Evolutionary conservation across 768 basidiomycete genomes (phyloP).

Genomic region (Boletus sensibilis): DNA sequence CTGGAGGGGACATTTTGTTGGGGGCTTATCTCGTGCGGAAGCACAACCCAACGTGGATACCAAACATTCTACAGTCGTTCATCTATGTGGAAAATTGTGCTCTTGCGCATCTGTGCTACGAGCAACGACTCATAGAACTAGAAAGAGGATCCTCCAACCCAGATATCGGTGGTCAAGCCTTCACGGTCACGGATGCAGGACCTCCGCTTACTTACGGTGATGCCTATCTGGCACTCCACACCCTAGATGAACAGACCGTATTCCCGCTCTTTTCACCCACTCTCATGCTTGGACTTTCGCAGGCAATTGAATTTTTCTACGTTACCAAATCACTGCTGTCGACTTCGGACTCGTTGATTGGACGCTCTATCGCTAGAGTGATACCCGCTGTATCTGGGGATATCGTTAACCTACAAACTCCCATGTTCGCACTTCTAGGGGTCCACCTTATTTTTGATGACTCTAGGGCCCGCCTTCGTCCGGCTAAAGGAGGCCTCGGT

Average conservation of each 20-base stretch:
- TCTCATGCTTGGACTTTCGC: constrained; percentile 60
- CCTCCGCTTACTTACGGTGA: constrained; percentile 64
- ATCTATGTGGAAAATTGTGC: constrained; percentile 77
- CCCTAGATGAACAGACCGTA: constrained; percentile 54
- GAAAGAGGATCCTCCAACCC: constrained; percentile 43
- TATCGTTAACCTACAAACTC: constrained; percentile 55
- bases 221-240: constrained; percentile 51
- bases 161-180: constrained; percentile 74
- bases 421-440: constrained; percentile 51
- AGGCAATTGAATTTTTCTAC: constrained; percentile 57
- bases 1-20: constrained; percentile 69
- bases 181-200: constrained; percentile 64
- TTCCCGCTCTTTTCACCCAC: constrained; percentile 62
- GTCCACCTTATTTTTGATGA: constrained; percentile 65
- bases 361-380: constrained; percentile 35
- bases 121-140: constrained; percentile 63
- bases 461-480: constrained; percentile 56
- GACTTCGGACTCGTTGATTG: constrained; percentile 26
- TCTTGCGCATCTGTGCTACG: constrained; percentile 69
- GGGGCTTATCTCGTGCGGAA: constrained; percentile 61
- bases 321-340: constrained; percentile 44
- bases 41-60: constrained; percentile 63
- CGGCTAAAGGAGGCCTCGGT: constrained; percentile 60
- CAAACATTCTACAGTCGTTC: constrained; percentile 58
- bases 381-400: constrained; percentile 50